Evolutionary conservation across 768 basidiomycete genomes (phyloP), one percentile per base, ranked within the genome.

Genomic region (Agaricus sinodeliciosus): DNA sequence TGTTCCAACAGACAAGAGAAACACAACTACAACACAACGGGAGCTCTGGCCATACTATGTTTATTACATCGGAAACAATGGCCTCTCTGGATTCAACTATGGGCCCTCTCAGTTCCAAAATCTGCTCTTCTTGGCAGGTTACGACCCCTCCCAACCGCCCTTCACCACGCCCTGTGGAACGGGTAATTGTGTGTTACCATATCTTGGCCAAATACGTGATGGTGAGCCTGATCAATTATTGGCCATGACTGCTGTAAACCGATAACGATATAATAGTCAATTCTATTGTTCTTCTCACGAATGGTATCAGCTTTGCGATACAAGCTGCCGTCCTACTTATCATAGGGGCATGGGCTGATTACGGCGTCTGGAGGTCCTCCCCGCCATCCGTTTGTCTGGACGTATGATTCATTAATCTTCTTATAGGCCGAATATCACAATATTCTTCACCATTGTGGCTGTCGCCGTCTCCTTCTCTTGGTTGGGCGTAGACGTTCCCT

Each of bases 291-390:
- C 74, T 89, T 22, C 72, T 88, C 51, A 88, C 86, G 7, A 90
- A 90, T 59, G 87, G 88, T 3, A 81, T 90, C 41, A 84, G 83
- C 55, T 89, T 89, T 60, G 85, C 85, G 0, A 74, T 90, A 25
- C 87, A 90, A 66, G 85, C 86, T 0, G 77, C 75, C 13, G 60
- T 89, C 13, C 67, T 90, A 37, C 65, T 89, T 19, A 59, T 76
- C 11, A 78, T 90, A 26, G 87, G 87, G 3, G 84, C 85, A 3
- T 89, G 87, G 83, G 86, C 87, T 0, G 87, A 90, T 63, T 90
- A 89, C 63, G 87, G 88, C n/a, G 67, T 70, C 13, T 88, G 86
- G 87, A 84, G 84, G 84, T 82, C 39, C 40, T 47, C 42, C 12
- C 37, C 11, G 28, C 11, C 9, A 15, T 13, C 13, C 9, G 13